Evolutionary conservation across 1,284 basidiomycete genomes (phyloP), one percentile per base, ranked within the genome.

Genomic region (Boletus hoseneyae): DNA sequence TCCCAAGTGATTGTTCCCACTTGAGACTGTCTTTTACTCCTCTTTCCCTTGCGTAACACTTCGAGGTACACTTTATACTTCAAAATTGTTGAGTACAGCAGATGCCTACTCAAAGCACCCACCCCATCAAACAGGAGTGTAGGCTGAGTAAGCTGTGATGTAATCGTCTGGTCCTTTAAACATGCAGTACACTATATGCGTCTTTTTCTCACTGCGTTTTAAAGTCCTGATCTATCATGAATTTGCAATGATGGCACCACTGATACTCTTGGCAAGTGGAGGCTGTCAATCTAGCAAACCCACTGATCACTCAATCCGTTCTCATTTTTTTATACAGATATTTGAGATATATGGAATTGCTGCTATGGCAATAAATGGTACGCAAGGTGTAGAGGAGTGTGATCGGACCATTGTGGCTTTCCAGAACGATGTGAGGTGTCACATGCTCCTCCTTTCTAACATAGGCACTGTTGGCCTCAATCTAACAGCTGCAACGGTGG

Each of bases 211-310:
- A n/a, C n/a, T n/a, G n/a, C n/a, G n/a, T n/a, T n/a, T n/a, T n/a
- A 53, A 52, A 37, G 44, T 53, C 4, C 12, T 53, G 16, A 19
- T 53, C 0, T 53, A 53, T 38, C 52, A 53, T 3, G 34, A 53
- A 9, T 53, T 53, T 30, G 36, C 51, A 13, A 53, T 53, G 45
- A 53, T 53, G 50, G 45, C 50, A 1, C 50, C 42, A 2, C 7
- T 53, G 23, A 53, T 53, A 2, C 50, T 52, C 41, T 53, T 45
- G 7, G 52, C 11, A 21, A 51, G 44, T 43, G 18, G n/a, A 30
- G 33, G 3, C 12, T 21, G 11, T 19, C 16, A 1, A 19, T 21
- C 11, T 6, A 37, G 9, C 12, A 8, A 35, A 18, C n/a, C n/a
- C 34, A 6, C 23, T 27, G 25, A 6, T 30, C 30, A 9, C 33